These are phyloP conservation scores for Heterobasidion occidentale DNA, from an alignment of 1,284 basidiomycete species.

Conservation along the genomic window DNA sequence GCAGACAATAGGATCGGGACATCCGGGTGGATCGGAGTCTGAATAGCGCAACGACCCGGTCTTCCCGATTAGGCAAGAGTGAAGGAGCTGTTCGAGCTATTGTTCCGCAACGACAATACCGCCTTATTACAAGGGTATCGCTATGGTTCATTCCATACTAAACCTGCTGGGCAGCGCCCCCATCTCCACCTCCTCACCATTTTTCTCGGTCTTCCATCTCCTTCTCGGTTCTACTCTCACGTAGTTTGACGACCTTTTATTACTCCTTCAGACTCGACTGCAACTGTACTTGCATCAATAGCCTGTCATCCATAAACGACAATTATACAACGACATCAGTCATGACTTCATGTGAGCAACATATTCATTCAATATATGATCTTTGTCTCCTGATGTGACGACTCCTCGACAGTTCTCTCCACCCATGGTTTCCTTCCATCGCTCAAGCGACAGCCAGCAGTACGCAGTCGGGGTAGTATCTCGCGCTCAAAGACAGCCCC, in stretches of 20 bases:
- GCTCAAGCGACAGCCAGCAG: constrained; percentile 7
- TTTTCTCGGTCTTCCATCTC: not conserved
- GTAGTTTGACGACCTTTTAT: not conserved
- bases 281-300: not conserved
- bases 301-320: not conserved
- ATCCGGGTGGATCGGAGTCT: not conserved
- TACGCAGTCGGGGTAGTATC: constrained; percentile 7
- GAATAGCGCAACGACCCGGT: not conserved
- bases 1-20: too few species aligned
- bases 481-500: constrained; percentile 1
- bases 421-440: constrained; percentile 5
- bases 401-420: constrained; percentile 2
- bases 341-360: not conserved
- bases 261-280: not conserved
- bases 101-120: not conserved
- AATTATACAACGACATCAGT: not conserved
- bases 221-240: not conserved
- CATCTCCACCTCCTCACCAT: not conserved
- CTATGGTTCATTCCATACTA: not conserved
- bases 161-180: not conserved
- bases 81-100: not conserved
- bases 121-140: not conserved
- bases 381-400: not conserved
- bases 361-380: not conserved
- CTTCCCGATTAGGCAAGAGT: not conserved